Conservation (phyloP, 192 early-diverging fungal genomes). For the Backusella sp. region DNA sequence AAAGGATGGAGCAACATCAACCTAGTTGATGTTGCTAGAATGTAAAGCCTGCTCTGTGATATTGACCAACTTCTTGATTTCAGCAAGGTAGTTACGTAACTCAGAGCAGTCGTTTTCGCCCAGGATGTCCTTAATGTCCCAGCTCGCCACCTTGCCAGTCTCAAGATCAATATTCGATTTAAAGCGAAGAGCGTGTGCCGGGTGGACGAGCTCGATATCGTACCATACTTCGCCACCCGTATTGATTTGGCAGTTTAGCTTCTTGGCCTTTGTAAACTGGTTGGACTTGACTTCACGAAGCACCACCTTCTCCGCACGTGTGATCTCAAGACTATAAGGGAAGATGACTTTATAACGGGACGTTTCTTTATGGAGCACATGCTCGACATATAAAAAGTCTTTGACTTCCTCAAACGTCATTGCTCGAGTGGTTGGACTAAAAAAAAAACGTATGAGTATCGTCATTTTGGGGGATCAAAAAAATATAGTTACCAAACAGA, state of each 20-base stretch:
- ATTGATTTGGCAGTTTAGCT: neutral
- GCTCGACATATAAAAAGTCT: constrained; percentile 25
- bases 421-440: neutral
- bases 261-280: neutral
- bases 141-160: constrained; percentile 15
- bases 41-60: neutral
- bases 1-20: too few relatives aligned
- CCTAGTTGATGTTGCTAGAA: neutral
- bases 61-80: neutral
- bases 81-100: neutral
- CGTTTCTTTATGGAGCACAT: constrained; percentile 17
- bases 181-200: constrained; percentile 1
- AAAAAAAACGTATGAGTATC: neutral
- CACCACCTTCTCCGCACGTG: constrained; percentile 11
- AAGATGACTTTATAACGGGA: constrained; percentile 20
- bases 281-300: neutral
- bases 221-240: constrained; percentile 20
- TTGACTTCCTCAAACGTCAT: constrained; percentile 36
- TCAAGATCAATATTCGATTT: constrained; percentile 24
- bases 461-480: neutral
- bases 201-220: constrained; percentile 25
- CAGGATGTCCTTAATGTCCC: constrained; percentile 33
- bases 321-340: constrained; percentile 31
- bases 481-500: constrained; percentile 24
- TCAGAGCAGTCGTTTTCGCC: neutral